A percentile compares a stretch with the other conserved stretches of the same genome.
These are phyloP conservation scores for Corinectria fuckeliana DNA, from an alignment of 2,329 filamentous ascomycete species.

Conservation along the genomic window DNA sequence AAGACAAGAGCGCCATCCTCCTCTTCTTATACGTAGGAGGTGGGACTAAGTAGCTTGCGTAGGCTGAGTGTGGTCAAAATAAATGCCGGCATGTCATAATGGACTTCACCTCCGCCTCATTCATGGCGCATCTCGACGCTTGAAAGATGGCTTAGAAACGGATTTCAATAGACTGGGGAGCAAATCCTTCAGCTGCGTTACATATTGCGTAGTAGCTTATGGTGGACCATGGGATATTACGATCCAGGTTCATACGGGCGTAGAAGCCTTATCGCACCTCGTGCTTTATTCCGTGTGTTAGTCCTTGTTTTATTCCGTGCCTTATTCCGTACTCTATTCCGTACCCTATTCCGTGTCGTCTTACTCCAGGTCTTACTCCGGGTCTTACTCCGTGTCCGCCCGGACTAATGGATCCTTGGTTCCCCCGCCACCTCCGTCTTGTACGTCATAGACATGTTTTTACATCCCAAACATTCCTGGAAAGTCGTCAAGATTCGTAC, in stretches of 20 bases:
- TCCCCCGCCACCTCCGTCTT: neutral
- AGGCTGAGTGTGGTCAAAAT: too few species aligned
- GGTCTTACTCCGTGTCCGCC: constrained; percentile 14
- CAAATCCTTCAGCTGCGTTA: neutral
- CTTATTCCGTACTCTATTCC: constrained; percentile 3
- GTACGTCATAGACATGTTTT: neutral
- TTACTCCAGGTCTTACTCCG: constrained; percentile 13
- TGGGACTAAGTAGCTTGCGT: too few species aligned
- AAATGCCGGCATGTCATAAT: too few species aligned
- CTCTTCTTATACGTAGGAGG: neutral
- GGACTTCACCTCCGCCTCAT: neutral
- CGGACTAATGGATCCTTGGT: neutral
- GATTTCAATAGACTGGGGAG: neutral
- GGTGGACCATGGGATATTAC: neutral
- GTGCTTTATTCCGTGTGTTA: neutral
- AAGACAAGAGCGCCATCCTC: neutral
- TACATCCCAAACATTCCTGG: constrained; percentile 1
- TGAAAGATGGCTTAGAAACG: neutral
- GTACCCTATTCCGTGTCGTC: neutral
- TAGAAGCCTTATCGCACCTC: too few species aligned
- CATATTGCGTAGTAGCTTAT: neutral
- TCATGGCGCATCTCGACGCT: neutral
- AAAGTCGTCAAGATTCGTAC: constrained; percentile 26
- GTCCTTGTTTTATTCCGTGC: neutral
- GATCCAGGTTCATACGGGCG: neutral